Evolutionary conservation across 306 rosid genomes (phyloP).

Genomic region (Geum urbanum): DNA sequence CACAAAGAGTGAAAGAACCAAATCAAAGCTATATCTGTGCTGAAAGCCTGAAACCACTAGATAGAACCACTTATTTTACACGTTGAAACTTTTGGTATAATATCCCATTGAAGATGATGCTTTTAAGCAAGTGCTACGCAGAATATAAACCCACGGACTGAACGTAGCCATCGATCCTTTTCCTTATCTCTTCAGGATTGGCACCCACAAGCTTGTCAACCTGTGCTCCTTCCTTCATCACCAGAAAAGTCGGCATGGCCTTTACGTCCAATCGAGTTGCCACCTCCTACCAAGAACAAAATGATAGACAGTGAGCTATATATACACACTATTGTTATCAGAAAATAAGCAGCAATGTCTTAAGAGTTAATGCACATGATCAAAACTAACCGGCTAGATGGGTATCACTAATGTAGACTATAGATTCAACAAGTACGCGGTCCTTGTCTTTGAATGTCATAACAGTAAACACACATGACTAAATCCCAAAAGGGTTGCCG

Average conservation of each 20-base stretch:
- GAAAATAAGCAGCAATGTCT: no score
- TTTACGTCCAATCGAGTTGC: slow-evolving; percentile 61
- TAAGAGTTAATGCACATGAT: no score
- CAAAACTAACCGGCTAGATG: no score
- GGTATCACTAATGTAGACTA: no score
- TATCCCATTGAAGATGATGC: slow-evolving; percentile 1
- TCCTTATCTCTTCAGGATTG: slow-evolving; percentile 89
- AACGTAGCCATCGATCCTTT: slow-evolving; percentile 55
- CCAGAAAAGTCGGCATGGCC: slow-evolving; percentile 90
- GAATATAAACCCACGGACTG: slow-evolving; percentile 38
- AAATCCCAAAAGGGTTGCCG: no score
- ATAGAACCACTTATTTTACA: slow-evolving; percentile 29
- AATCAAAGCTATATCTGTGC: slow-evolving; percentile 1
- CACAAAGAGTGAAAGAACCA: background rate
- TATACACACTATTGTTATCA: background rate
- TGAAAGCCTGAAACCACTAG: no score
- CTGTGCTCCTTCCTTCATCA: slow-evolving; percentile 51
- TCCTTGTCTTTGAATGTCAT: no score
- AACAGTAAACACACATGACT: no score
- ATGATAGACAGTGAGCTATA: background rate
- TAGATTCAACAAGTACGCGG: no score
- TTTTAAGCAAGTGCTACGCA: slow-evolving; percentile 32
- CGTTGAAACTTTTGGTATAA: background rate
- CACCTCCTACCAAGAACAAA: slow-evolving; percentile 53
- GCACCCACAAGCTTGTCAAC: slow-evolving; percentile 81